These are phyloP conservation scores for Endocalyx cinctus DNA, from an alignment of 2,329 filamentous ascomycete genomes.

Conservation along the genomic window DNA sequence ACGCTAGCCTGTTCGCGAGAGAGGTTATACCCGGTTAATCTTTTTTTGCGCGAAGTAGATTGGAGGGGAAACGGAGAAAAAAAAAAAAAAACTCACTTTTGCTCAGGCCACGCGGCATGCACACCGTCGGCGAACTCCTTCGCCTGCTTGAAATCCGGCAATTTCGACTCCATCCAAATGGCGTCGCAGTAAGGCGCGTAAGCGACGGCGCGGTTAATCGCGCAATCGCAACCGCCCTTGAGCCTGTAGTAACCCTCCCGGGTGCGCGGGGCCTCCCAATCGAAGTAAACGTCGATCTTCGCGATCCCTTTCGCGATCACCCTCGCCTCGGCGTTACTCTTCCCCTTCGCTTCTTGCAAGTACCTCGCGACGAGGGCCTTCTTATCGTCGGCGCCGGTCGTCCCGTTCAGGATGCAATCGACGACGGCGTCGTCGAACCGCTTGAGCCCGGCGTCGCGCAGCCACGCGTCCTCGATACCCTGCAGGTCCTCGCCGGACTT, in stretches of 20 bases:
- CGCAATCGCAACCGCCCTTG: constrained; percentile 84
- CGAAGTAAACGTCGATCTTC: constrained; percentile 79
- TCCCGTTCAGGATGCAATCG: constrained; percentile 68
- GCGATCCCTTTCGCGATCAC: constrained; percentile 73
- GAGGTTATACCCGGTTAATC: constrained; percentile 5
- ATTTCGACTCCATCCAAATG: constrained; percentile 99
- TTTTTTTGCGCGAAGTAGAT: no score
- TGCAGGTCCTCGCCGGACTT: constrained; percentile 79
- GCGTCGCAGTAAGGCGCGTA: constrained; percentile 92
- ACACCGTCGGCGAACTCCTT: constrained; percentile 91
- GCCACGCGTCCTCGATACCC: constrained; percentile 88
- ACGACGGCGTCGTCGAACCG: constrained; percentile 88
- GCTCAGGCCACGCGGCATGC: constrained; percentile 90
- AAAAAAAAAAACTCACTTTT: constrained; percentile 63
- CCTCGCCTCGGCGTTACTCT: constrained; percentile 78
- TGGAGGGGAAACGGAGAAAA: neutral
- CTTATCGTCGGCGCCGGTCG: constrained; percentile 61
- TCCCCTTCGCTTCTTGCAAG: constrained; percentile 65
- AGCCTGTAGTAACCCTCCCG: constrained; percentile 94
- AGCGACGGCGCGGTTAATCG: constrained; percentile 82
- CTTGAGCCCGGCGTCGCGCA: constrained; percentile 70
- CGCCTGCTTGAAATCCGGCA: constrained; percentile 87
- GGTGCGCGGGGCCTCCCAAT: constrained; percentile 93
- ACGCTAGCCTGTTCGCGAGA: constrained; percentile 64
- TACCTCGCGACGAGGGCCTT: constrained; percentile 63